Base-by-base conservation (phyloP, 2,329 filamentous ascomycete species). In the Pleoardoris graminearum region DNA sequence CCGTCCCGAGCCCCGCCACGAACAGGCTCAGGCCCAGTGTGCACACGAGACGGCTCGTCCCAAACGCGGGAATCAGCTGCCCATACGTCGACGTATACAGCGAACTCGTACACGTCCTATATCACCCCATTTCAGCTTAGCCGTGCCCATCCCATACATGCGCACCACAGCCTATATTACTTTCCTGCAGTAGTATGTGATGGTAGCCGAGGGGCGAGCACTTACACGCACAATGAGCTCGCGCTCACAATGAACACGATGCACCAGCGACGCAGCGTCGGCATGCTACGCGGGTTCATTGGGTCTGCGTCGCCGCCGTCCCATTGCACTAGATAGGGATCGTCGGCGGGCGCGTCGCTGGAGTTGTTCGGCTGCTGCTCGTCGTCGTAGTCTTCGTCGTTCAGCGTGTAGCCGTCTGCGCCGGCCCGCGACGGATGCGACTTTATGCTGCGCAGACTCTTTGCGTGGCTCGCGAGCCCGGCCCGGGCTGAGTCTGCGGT, bases 51-150 rank as follows among this genome's bases (percentile, higher is more conserved):
- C 83, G 81, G 0, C 88, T 88, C 62, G 83, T 82, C 59, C 83
- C 76, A 63, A 96, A 95, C 53, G 95, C 89, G 22, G 79, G 75
- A 57, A 87, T 84, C 74, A 96, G 84, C 72, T 94, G 88, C 16
- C 66, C 69, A 71, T 96, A 97, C 0, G 89, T 94, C 11, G 85
- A 84, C 0, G 91, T 93, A 73, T 97, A 96, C 63, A 96, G 85
- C n/a, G 91, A 94, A 42, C 88, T 92, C 1, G 89, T 85, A 68
- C 87, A 91, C 7, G 91, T 96, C 48, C 88, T 91, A 63, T 47
- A 42, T 5, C 30, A 19, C 37, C 35, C 46, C 51, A 23, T 27
- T 30, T 44, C 48, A 42, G 33, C 44, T 46, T 41, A 51, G 48
- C 36, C 23, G 17, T n/a, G 19, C 17, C 27, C 5, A 30, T 8